These are phyloP conservation scores for Mycena metata DNA, from an alignment of 768 basidiomycete species.

Conservation along the genomic window DNA sequence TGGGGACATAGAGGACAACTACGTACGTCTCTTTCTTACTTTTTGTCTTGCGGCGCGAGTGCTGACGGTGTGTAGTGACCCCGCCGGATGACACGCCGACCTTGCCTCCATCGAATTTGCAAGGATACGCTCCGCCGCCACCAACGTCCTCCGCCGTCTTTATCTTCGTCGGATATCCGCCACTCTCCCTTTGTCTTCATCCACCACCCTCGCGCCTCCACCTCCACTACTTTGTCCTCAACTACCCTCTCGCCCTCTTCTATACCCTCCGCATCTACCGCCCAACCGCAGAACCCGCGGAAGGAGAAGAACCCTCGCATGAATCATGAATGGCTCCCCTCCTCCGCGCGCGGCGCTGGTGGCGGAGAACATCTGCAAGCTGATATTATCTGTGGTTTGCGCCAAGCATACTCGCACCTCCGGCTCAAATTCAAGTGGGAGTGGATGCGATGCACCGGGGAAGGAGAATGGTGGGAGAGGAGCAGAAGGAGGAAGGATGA, in stretches of 20 bases:
- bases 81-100: slow-evolving; percentile 63
- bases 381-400: slow-evolving; percentile 97
- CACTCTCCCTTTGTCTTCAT: no score
- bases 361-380: slow-evolving; percentile 92
- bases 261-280: no score
- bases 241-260: not conserved
- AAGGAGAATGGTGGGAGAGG: not conserved
- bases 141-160: not conserved
- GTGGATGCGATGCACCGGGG: no score
- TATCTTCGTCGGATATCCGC: not conserved
- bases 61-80: slow-evolving; percentile 51
- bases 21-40: slow-evolving; percentile 22
- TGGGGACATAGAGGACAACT: slow-evolving; percentile 9
- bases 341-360: slow-evolving; percentile 77
- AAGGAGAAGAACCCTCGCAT: no score
- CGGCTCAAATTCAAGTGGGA: no score
- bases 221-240: no score
- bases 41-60: not conserved
- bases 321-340: no score
- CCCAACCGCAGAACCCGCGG: slow-evolving; percentile 50
- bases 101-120: no score
- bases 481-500: slow-evolving; percentile 48
- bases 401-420: no score
- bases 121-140: no score
- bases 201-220: no score